A percentile compares a stretch with the other conserved stretches of the same genome.
phyloP scores from a whole-genome alignment of 345 rosid genomes.

The Eucalyptus decipiens region DNA sequence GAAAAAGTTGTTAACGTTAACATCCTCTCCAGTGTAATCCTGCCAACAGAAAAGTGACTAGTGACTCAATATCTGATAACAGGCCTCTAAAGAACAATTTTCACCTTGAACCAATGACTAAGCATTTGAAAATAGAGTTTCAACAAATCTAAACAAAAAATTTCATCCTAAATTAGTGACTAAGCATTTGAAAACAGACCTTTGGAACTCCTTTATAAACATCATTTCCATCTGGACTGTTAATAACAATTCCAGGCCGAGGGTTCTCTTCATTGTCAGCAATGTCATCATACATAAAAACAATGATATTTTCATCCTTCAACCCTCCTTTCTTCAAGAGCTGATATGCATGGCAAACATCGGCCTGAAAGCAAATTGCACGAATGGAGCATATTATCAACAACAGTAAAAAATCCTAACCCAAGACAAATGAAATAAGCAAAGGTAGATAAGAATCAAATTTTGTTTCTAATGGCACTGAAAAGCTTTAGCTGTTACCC shows the following conservation, averaged over 20 bases:
- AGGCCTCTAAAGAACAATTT: not conserved
- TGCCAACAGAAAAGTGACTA: conserved; percentile 1
- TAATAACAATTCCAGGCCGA: conserved; percentile 70
- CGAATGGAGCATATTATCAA: not conserved
- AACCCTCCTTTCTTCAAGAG: conserved; percentile 80
- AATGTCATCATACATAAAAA: conserved; percentile 96
- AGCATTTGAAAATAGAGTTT: conserved; percentile 1
- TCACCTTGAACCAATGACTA: not conserved
- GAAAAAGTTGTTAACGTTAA: conserved; percentile 60
- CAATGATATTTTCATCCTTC: conserved; percentile 87
- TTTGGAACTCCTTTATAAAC: conserved; percentile 89
- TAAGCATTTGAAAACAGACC: conserved; percentile 16
- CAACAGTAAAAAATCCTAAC: not conserved
- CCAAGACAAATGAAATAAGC: not conserved
- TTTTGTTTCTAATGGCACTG: not conserved
- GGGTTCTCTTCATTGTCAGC: conserved; percentile 71
- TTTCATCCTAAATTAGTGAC: not conserved
- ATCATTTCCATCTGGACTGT: conserved; percentile 69
- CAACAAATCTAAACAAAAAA: not conserved
- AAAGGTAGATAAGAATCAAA: not conserved
- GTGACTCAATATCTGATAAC: not conserved
- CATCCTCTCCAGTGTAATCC: conserved; percentile 90
- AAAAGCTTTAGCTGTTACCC: not conserved
- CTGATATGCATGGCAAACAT: conserved; percentile 95
- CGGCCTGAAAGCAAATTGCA: conserved; percentile 34